These are phyloP conservation scores for Plasmopara muralis DNA, from an alignment of 352 stramenopile species.

Conservation along the genomic window DNA sequence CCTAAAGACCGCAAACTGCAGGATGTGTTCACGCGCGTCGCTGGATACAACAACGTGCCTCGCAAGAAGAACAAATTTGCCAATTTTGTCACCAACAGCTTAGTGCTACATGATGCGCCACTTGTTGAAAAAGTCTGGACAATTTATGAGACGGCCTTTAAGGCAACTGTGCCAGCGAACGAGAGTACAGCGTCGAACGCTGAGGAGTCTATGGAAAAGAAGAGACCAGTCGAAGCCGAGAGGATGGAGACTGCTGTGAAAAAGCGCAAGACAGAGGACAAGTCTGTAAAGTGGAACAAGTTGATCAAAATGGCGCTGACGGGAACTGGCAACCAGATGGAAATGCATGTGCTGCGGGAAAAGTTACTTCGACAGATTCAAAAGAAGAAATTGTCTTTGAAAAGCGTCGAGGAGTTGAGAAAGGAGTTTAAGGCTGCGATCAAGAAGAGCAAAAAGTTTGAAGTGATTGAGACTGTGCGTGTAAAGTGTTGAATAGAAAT, in stretches of 20 bases:
- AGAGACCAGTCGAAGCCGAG: conserved; percentile 35
- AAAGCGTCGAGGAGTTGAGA: conserved; percentile 60
- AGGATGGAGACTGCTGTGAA: conserved; percentile 22
- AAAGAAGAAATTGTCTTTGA: conserved; percentile 35
- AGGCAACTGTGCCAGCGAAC: conserved; percentile 25
- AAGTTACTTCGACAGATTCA: conserved; percentile 41
- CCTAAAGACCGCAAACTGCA: conserved; percentile 47
- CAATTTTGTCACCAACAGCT: conserved; percentile 88
- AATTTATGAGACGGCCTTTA: conserved; percentile 63
- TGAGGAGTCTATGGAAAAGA: conserved; percentile 30
- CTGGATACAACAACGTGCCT: conserved; percentile 85
- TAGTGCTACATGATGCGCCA: conserved; percentile 40
- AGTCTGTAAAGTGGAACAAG: conserved; percentile 66
- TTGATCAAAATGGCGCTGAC: conserved; percentile 56
- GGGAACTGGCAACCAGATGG: conserved; percentile 39
- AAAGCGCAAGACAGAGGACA: conserved; percentile 44
- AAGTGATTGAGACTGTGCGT: conserved; percentile 46
- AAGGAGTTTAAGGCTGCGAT: conserved; percentile 55
- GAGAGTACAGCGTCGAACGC: conserved; percentile 2
- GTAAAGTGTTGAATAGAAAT: conserved; percentile 20
- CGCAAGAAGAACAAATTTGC: conserved; percentile 92
- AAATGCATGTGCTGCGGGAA: conserved; percentile 42
- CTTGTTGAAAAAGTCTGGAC: conserved; percentile 64
- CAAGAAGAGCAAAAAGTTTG: conserved; percentile 35
- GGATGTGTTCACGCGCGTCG: conserved; percentile 68